Conservation (phyloP, 495 filamentous ascomycete genomes). For the Aspergillus bertholletiae region DNA sequence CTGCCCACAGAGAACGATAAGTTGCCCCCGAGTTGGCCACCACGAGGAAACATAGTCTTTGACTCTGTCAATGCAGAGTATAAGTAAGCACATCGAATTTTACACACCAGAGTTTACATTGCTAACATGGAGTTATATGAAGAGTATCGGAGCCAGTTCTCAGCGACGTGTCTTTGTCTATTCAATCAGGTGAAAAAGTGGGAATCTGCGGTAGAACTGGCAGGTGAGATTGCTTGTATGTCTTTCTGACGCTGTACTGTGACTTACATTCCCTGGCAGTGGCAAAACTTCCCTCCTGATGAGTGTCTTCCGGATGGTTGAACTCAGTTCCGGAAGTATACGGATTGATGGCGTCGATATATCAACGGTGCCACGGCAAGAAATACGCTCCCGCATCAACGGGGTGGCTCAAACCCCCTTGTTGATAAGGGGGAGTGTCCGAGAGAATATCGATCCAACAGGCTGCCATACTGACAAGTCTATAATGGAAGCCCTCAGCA, state of each 20-base stretch:
- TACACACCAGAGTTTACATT: not conserved
- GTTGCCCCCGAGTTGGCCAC: conserved; percentile 46
- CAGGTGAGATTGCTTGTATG: conserved; percentile 26
- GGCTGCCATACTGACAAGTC: conserved; percentile 26
- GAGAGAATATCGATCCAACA: conserved; percentile 48
- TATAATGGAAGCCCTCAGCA: conserved; percentile 43
- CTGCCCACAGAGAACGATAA: conserved; percentile 34
- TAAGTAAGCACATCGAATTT: conserved; percentile 21
- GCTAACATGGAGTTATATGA: conserved; percentile 7
- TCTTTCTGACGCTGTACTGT: not conserved
- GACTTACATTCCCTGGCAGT: conserved; percentile 18
- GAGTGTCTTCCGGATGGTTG: conserved; percentile 53
- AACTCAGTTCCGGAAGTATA: conserved; percentile 39
- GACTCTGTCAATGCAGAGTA: conserved; percentile 38
- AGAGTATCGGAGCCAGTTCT: conserved; percentile 43
- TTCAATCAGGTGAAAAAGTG: conserved; percentile 55
- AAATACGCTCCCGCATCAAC: conserved; percentile 46
- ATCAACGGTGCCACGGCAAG: conserved; percentile 41
- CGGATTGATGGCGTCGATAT: conserved; percentile 47
- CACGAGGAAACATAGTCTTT: conserved; percentile 50
- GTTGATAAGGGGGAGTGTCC: conserved; percentile 42
- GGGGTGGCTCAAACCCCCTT: conserved; percentile 59
- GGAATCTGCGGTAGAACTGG: conserved; percentile 50
- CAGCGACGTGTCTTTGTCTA: conserved; percentile 45
- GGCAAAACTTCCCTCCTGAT: conserved; percentile 49